Evolutionary conservation across 176 grass and related monocot species (phyloP).

Genomic region (Cymbopogon citratus): DNA sequence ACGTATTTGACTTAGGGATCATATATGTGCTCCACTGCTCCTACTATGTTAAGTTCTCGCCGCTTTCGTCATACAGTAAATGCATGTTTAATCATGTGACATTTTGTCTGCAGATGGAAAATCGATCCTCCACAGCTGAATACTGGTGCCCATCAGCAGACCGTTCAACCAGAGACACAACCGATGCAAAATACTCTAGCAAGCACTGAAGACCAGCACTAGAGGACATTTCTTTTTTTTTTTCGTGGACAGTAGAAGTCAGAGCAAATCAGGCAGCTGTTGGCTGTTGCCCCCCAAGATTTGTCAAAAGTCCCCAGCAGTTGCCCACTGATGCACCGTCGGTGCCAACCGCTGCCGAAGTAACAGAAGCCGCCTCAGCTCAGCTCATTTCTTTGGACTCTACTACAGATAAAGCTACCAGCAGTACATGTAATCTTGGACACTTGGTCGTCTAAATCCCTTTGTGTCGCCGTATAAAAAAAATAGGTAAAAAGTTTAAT

Average conservation of each 20-base stretch:
- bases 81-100: neutral
- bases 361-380: constrained; percentile 10
- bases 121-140: constrained; percentile 40
- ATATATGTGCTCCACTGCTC: neutral
- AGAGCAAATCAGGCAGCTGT: constrained; percentile 18
- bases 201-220: constrained; percentile 30
- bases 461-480: constrained; percentile 23
- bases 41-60: neutral
- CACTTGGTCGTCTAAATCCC: constrained; percentile 12
- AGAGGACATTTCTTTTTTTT: constrained; percentile 21
- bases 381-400: constrained; percentile 24
- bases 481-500: constrained; percentile 35
- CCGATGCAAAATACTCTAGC: constrained; percentile 1
- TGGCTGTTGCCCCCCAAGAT: neutral
- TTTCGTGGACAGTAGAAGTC: constrained; percentile 19
- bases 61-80: neutral
- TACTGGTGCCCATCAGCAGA: constrained; percentile 22
- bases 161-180: constrained; percentile 17
- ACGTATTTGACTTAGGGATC: neutral
- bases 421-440: constrained; percentile 18
- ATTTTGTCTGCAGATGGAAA: constrained; percentile 51
- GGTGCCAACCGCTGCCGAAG: constrained; percentile 22
- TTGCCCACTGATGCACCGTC: constrained; percentile 23
- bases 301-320: constrained; percentile 9
- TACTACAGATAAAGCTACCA: constrained; percentile 1